These are phyloP conservation scores for Croton setiger DNA, from an alignment of 441 rosid species.

Conservation along the genomic window DNA sequence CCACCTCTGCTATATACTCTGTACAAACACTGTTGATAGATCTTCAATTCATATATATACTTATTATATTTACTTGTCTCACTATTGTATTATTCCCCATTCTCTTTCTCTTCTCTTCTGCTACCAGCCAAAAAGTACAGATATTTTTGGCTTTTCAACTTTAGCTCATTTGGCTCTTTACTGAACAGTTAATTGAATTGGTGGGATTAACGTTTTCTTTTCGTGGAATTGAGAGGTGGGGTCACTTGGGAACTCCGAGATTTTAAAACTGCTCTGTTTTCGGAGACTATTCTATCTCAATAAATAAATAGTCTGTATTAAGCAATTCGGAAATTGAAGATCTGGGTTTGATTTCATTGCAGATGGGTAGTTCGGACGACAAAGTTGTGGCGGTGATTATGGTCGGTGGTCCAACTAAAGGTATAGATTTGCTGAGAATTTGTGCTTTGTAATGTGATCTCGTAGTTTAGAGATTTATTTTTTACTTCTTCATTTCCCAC, in stretches of 20 bases:
- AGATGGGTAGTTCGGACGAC: constrained; percentile 60
- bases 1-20: no score
- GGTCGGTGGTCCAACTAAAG: constrained; percentile 98
- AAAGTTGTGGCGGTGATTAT: constrained; percentile 82
- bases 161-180: not conserved
- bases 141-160: not conserved
- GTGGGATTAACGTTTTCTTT: not conserved
- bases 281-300: not conserved
- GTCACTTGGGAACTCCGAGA: not conserved
- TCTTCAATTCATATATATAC: not conserved
- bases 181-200: not conserved
- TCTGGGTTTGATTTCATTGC: constrained; percentile 38
- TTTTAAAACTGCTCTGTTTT: not conserved
- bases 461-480: not conserved
- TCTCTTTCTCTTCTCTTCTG: not conserved
- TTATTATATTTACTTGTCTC: no score
- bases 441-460: not conserved
- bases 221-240: not conserved
- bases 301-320: not conserved
- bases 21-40: not conserved
- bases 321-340: constrained; percentile 28
- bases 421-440: constrained; percentile 26
- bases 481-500: not conserved
- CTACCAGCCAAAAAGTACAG: not conserved
- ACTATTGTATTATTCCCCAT: not conserved